Conservation (phyloP, 805 yeast genomes). For the Wickerhamiella allomyrinae region DNA sequence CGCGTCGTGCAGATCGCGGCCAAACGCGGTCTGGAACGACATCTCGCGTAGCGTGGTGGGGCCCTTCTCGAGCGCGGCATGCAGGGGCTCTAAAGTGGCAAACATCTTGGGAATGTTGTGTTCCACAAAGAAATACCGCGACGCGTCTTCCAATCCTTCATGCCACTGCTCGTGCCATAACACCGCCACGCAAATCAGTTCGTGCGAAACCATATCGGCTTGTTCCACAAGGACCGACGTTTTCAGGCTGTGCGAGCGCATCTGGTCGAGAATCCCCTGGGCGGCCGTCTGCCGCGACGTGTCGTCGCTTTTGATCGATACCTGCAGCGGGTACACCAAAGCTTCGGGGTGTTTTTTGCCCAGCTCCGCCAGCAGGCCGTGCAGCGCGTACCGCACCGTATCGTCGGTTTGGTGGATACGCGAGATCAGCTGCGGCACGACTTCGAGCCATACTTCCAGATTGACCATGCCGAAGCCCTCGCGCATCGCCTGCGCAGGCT, state of each 20-base stretch:
- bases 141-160: conserved; percentile 94
- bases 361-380: conserved; percentile 67
- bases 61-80: conserved; percentile 63
- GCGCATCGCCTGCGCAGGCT: conserved; percentile 77
- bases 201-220: conserved; percentile 87
- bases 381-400: conserved; percentile 62
- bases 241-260: conserved; percentile 50
- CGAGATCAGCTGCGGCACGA: conserved; percentile 87
- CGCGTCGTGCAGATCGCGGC: conserved; percentile 84
- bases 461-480: conserved; percentile 84
- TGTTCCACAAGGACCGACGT: conserved; percentile 77
- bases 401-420: conserved; percentile 93
- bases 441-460: conserved; percentile 90
- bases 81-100: conserved; percentile 77
- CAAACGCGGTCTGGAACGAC: conserved; percentile 85
- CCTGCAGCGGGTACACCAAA: conserved; percentile 84
- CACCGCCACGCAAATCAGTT: conserved; percentile 85
- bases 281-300: conserved; percentile 86
- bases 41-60: conserved; percentile 89
- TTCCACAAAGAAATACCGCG: conserved; percentile 83
- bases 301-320: conserved; percentile 88
- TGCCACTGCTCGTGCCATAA: conserved; percentile 98
- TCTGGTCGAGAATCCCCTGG: conserved; percentile 72
- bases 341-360: conserved; percentile 98
- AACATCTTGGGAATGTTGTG: conserved; percentile 92